phyloP scores from a whole-genome alignment of 192 early-diverging fungal species.

The Gaertneriomyces sp. region DNA sequence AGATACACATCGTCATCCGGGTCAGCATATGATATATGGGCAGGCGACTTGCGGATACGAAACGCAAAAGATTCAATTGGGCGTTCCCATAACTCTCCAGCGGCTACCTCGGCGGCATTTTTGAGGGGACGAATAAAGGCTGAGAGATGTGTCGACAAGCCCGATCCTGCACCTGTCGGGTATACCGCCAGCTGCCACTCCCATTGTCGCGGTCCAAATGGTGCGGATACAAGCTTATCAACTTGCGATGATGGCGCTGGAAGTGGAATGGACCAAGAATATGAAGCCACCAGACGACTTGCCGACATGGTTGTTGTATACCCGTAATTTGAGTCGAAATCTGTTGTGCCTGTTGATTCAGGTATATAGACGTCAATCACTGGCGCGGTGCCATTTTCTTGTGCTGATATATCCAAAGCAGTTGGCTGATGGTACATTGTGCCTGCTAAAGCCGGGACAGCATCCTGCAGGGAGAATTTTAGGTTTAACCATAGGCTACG shows the following conservation, averaged over 20 bases:
- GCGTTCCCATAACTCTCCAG: conserved; percentile 39
- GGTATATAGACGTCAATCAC: too few species aligned
- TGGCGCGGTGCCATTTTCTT: too few species aligned
- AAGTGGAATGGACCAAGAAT: too few species aligned
- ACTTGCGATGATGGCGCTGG: neutral
- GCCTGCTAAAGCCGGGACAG: too few species aligned
- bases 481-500: too few species aligned
- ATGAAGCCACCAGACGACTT: too few species aligned
- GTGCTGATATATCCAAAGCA: too few species aligned
- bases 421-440: too few species aligned
- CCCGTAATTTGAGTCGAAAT: too few species aligned
- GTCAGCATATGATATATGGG: neutral
- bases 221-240: conserved; percentile 52
- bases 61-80: conserved; percentile 37
- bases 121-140: conserved; percentile 42
- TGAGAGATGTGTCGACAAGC: conserved; percentile 21
- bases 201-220: conserved; percentile 46
- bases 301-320: too few species aligned
- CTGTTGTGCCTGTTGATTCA: too few species aligned
- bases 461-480: too few species aligned
- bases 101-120: conserved; percentile 30
- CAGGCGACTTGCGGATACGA: conserved; percentile 21
- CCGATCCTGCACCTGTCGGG: conserved; percentile 36
- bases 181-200: conserved; percentile 48
- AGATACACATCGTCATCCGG: conserved; percentile 27